phyloP scores from a whole-genome alignment of 1,284 basidiomycete species.

The Ustilago esculenta region DNA sequence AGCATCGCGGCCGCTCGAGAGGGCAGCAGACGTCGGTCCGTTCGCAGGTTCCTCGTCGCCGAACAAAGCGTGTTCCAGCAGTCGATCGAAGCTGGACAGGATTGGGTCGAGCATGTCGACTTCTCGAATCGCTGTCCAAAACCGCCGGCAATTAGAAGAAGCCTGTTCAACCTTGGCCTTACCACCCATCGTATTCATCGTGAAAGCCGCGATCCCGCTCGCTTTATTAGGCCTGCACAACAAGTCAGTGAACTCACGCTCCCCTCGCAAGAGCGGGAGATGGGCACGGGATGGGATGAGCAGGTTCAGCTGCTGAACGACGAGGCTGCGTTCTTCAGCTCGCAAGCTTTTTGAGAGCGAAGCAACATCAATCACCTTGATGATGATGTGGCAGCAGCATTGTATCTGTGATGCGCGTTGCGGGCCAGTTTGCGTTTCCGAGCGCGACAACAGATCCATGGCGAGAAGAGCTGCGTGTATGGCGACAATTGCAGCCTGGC shows the following conservation, averaged over 20 bases:
- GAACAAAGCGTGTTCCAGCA: constrained; percentile 12
- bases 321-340: background rate
- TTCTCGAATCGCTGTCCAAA: constrained; percentile 27
- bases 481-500: constrained; percentile 1
- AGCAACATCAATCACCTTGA: constrained; percentile 3
- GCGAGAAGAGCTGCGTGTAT: constrained; percentile 21
- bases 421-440: background rate
- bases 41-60: constrained; percentile 6
- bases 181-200: background rate
- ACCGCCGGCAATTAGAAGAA: background rate
- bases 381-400: constrained; percentile 15
- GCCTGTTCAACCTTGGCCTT: background rate
- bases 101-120: constrained; percentile 9
- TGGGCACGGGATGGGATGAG: background rate
- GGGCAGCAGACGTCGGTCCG: background rate
- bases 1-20: constrained; percentile 3
- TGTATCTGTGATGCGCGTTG: background rate
- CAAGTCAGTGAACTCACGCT: background rate
- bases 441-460: constrained; percentile 10
- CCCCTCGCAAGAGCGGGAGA: background rate
- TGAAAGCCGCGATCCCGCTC: constrained; percentile 15
- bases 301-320: constrained; percentile 20
- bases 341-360: background rate
- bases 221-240: constrained; percentile 7
- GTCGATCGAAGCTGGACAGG: constrained; percentile 13